phyloP scores from a whole-genome alignment of 2,329 filamentous ascomycete genomes.

The Penicillium sp. region DNA sequence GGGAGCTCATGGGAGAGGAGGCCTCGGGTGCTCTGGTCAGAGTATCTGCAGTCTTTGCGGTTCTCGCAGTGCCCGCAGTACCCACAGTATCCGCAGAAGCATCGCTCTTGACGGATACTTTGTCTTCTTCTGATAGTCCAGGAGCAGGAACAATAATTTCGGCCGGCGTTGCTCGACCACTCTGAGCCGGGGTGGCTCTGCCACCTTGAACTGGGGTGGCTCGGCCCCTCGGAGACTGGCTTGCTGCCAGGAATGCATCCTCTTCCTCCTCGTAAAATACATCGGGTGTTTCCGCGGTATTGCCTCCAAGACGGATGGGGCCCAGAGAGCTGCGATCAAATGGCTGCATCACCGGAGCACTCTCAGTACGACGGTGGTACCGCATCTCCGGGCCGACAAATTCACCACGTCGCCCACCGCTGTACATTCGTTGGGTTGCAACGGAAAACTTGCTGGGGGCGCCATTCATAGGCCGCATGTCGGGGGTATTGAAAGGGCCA shows the following conservation, averaged over 20 bases:
- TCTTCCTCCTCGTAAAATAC: slow-evolving; percentile 54
- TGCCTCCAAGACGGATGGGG: slow-evolving; percentile 38
- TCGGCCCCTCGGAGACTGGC: slow-evolving; percentile 26
- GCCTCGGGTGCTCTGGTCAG: slow-evolving; percentile 22
- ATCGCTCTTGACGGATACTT: slow-evolving; percentile 17
- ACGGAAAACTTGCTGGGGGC: slow-evolving; percentile 39
- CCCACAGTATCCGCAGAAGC: slow-evolving; percentile 27
- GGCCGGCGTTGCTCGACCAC: not conserved
- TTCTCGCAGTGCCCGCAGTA: not conserved
- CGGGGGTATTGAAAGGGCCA: slow-evolving; percentile 79
- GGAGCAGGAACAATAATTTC: not conserved
- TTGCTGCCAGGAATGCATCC: slow-evolving; percentile 48
- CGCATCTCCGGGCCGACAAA: slow-evolving; percentile 50
- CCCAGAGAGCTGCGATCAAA: slow-evolving; percentile 45
- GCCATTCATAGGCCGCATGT: slow-evolving; percentile 36
- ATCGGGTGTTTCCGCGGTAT: slow-evolving; percentile 43
- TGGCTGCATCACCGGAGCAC: slow-evolving; percentile 50
- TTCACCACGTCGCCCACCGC: slow-evolving; percentile 47
- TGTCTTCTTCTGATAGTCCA: not conserved
- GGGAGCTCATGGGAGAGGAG: not conserved
- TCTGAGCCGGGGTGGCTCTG: slow-evolving; percentile 1
- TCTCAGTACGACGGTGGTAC: slow-evolving; percentile 51
- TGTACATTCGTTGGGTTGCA: slow-evolving; percentile 48
- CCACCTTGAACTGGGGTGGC: not conserved
- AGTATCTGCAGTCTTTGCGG: slow-evolving; percentile 14